These are phyloP conservation scores for Rhodocollybia butyracea DNA, from an alignment of 768 basidiomycete species.

Conservation along the genomic window DNA sequence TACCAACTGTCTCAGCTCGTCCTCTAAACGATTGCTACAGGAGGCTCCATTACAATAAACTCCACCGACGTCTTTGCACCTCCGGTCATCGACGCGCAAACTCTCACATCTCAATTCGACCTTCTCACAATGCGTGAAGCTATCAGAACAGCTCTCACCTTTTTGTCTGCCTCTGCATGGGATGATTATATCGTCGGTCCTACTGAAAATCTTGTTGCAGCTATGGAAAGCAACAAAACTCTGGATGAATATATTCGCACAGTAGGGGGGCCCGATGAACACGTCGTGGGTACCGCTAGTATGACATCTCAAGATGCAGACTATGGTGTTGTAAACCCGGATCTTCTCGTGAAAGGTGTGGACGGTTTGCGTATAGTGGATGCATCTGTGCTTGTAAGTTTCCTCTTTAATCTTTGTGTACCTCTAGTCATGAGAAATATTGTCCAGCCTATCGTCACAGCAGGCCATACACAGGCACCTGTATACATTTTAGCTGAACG, in stretches of 20 bases:
- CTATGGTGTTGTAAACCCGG: conserved; percentile 16
- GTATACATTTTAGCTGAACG: conserved; percentile 6
- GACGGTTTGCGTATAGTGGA: conserved; percentile 11
- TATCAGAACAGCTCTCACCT: conserved; percentile 13
- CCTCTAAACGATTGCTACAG: neutral
- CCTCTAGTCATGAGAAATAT: neutral
- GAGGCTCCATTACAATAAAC: conserved; percentile 25
- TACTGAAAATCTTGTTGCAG: too few relatives aligned
- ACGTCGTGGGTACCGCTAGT: conserved; percentile 10
- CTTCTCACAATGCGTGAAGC: conserved; percentile 18
- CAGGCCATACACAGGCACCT: conserved; percentile 4
- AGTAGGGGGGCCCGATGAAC: neutral
- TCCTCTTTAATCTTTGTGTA: neutral
- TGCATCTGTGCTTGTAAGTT: conserved; percentile 12
- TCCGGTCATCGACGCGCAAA: conserved; percentile 43
- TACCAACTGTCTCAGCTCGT: neutral
- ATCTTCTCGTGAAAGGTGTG: conserved; percentile 13
- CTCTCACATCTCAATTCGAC: conserved; percentile 26
- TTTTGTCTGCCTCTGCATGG: conserved; percentile 18
- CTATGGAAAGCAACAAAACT: too few relatives aligned
- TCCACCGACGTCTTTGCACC: conserved; percentile 37
- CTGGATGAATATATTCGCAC: too few relatives aligned
- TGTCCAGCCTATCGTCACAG: conserved; percentile 3
- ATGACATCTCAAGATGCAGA: conserved; percentile 14
- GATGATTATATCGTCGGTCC: conserved; percentile 12